Conservation (phyloP, 768 basidiomycete genomes). For the Suillus spraguei region DNA sequence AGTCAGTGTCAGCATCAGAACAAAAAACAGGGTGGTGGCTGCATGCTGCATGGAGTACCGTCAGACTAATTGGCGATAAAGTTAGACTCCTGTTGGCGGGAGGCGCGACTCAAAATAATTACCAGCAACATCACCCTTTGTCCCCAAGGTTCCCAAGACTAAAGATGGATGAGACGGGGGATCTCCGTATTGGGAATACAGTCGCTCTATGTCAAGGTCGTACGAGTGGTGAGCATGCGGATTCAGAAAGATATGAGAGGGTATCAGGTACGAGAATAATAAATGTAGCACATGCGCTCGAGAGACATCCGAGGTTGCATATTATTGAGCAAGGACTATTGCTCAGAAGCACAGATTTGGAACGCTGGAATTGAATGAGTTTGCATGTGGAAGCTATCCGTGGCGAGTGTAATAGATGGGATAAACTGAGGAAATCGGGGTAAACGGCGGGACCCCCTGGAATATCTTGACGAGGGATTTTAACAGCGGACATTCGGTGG, state of each 20-base stretch:
- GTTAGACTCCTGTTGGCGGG: neutral
- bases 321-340: constrained; percentile 1
- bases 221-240: neutral
- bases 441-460: neutral
- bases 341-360: neutral
- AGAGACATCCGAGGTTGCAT: neutral
- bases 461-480: neutral
- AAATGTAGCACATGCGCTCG: neutral
- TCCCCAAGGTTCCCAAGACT: neutral
- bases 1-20: neutral
- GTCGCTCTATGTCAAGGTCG: neutral
- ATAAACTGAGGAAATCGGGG: neutral
- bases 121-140: neutral
- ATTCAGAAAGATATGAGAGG: neutral
- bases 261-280: neutral
- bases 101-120: neutral
- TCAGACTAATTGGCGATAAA: constrained; percentile 1
- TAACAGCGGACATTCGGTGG: neutral
- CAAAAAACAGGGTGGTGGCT: neutral
- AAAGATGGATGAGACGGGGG: neutral
- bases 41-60: neutral
- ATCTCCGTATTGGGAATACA: neutral
- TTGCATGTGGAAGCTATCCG: neutral
- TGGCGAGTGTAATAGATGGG: neutral
- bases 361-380: neutral